These are phyloP conservation scores for Penicillium fuscoglaucum DNA, from an alignment of 2,329 filamentous ascomycete species.

Conservation along the genomic window DNA sequence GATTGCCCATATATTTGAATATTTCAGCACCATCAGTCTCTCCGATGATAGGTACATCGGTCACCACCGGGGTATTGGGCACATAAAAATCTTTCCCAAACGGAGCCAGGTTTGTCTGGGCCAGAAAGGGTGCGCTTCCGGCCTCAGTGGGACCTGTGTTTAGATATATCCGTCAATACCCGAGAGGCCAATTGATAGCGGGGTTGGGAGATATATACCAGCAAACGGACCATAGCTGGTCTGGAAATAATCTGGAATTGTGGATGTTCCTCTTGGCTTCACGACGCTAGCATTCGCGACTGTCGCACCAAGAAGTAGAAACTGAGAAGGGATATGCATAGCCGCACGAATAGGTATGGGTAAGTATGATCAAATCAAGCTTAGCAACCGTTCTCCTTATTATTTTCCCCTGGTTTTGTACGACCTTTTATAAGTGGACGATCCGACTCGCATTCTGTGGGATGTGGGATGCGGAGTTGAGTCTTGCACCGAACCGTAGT, in stretches of 20 bases:
- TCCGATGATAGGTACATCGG: constrained; percentile 65
- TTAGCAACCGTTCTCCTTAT: not conserved
- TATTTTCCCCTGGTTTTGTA: not conserved
- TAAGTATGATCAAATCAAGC: not conserved
- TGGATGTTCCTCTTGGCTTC: not conserved
- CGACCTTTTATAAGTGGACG: not conserved
- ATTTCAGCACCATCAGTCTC: constrained; percentile 59
- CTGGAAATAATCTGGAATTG: not conserved
- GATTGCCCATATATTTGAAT: constrained; percentile 68
- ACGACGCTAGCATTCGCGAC: not conserved
- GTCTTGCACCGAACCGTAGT: too few species aligned
- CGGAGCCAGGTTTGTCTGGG: constrained; percentile 67
- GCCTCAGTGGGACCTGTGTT: constrained; percentile 48
- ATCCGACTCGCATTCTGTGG: not conserved
- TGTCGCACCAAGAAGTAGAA: not conserved
- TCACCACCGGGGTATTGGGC: constrained; percentile 70
- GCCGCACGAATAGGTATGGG: not conserved
- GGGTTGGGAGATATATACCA: not conserved
- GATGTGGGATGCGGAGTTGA: not conserved
- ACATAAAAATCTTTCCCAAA: constrained; percentile 63
- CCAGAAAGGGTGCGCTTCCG: constrained; percentile 67
- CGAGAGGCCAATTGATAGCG: not conserved
- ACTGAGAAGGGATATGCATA: not conserved
- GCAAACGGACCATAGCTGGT: not conserved
- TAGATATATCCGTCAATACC: not conserved